Evolutionary conservation across 78 protist genomes (phyloP), one percentile per base, ranked within the genome.

Genomic region (Chrysochromulina parva): DNA sequence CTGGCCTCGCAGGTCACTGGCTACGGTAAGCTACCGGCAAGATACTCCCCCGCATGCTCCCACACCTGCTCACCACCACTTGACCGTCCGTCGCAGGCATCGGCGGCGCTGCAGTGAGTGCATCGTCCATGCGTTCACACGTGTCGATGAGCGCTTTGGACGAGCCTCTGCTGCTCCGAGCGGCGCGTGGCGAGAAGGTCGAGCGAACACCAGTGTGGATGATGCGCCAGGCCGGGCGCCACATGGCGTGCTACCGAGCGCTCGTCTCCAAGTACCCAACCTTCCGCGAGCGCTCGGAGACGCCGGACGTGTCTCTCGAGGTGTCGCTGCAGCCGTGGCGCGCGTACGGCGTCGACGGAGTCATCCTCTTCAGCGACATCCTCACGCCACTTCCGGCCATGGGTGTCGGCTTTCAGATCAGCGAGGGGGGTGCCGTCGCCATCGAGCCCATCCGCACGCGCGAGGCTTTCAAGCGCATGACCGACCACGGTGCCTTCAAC

Each of bases 141-240:
- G 38, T 38, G 38, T 38, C 38, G 38, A 38, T 38, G 38, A 38
- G 38, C 38, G 38, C 38, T 38, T 38, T 38, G 38, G 84, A 11
- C 62, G 86, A 50, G 19, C 86, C 86, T 24, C 50, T 82, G 38
- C 88, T 82, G n/a, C 67, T 82, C 9, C 88, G 88, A 16, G 97
- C 96, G 10, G 96, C 96, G 1, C 84, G 93, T 13, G 97, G 98
- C 82, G 96, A 96, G 73, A 26, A 69, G 1, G 94, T 90, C 10
- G 95, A 90, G 71, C 52, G 88, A 5, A 91, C 93, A 2, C 99
- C 99, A 6, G 98, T 97, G 84, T 97, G 99, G 99, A 95, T 95
- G 76, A 97, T 97, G 99, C 92, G 99, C n/a, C 99, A 97, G 94
- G 99, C 99, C 0, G 99, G 99, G 22, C 48, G 99, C 38, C 96